Evolutionary conservation across 345 rosid genomes (phyloP), one percentile per base, ranked within the genome.

Genomic region (Corchorus capsularis): DNA sequence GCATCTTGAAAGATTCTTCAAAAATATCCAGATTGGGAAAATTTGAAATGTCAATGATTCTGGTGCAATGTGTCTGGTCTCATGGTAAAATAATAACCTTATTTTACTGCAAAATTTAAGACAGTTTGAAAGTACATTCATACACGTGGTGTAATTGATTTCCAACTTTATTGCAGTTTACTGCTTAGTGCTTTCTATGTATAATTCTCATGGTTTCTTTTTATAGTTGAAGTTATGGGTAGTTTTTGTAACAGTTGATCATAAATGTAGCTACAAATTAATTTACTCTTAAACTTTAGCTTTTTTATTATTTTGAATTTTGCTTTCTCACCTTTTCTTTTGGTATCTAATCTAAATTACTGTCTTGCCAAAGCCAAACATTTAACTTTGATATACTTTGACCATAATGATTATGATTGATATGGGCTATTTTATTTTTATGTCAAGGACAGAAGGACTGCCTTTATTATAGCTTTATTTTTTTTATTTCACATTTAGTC

Each of bases 291-390:
- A 2, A 15, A 3, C 32, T 16, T 76, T 17, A 45, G 15, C 5
- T 14, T 74, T 63, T 17, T 46, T 54, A 37, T 54, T 53, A 2
- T 53, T 53, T 11, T 45, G 53, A 5, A 35, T 27, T 46, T 8
- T 64, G 50, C 41, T 56, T 41, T 34, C 16, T 55, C 2, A 5
- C 19, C 45, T 55, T 56, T 71, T n/a, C 49, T 54, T 37, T n/a
- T 54, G 74, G 34, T 56, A 32, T 55, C 32, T 37, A 8, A 27
- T 50, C 55, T 50, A 50, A 4, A 9, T 12, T 50, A 2, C 52
- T 70, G 34, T n/a, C 74, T 6, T 70, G 74, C 43, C 62, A 54
- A 37, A 70, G n/a, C 62, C 61, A 6, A 41, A 54, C 62, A 70
- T 53, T n/a, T 53, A 17, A 35, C 74, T 70, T n/a, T 37, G 17